Evolutionary conservation across 495 filamentous ascomycete genomes (phyloP), one percentile per base, ranked within the genome.

Genomic region (Penicillium canescens): DNA sequence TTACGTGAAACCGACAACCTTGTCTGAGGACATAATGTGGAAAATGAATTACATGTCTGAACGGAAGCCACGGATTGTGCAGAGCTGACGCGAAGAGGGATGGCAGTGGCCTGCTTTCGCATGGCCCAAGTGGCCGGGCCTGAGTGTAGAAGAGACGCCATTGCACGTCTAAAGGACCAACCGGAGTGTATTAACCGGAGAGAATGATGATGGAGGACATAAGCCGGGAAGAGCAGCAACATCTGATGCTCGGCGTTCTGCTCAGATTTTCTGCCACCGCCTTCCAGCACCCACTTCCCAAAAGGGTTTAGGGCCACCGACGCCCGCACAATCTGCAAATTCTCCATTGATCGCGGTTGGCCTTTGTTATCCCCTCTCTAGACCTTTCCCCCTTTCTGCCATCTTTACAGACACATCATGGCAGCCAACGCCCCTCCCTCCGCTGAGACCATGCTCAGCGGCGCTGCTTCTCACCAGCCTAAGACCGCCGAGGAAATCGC

Each of bases 341-440:
- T 69, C 59, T 54, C 61, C 56, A 60, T 51, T 51, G 49, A 51
- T 51, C 49, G 60, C 56, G 62, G 51, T 46, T 37, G 48, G 54
- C 46, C 60, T 54, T 48, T 62, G 52, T 50, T 50, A 54, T 48
- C 42, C 23, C 43, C 55, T 31, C 42, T 47, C 50, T 41, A 40
- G 38, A 46, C 52, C 43, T 52, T 40, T 53, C 49, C 55, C 58
- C 60, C 46, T 42, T 24, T 45, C 54, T 48, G 43, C 42, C 56
- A 55, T 50, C 43, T 49, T 51, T 47, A 43, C 42, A 52, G 44
- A 50, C 42, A 56, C 65, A 69, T 63, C 63, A 93, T 91, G 89
- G 86, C 88, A 57, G 82, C 86, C 74, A 84, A 81, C 67, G 71
- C 69, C 56, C 78, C 73, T 56, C 69, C 79, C 50, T 73, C 76